A percentile compares a stretch with the other conserved stretches of the same genome.
phyloP scores from a whole-genome alignment of 306 rosid genomes.

The Potentilla sterilis region DNA sequence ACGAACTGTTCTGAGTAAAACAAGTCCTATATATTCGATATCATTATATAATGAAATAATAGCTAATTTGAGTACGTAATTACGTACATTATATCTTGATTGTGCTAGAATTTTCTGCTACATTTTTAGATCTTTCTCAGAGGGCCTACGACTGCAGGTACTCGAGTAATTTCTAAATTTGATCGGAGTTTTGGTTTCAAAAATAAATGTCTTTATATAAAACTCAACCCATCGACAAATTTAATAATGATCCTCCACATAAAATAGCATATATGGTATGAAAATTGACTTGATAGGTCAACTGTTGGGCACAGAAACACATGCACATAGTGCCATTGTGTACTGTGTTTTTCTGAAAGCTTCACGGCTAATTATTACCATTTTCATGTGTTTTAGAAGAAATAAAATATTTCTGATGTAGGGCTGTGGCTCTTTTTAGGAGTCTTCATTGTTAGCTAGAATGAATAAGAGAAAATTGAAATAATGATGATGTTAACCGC shows the following conservation, averaged over 20 bases:
- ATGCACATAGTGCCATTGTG: constrained; percentile 28
- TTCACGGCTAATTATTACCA: constrained; percentile 33
- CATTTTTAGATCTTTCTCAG: not conserved
- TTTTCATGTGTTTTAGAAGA: not conserved
- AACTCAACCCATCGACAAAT: constrained; percentile 8
- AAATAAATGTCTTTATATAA: not conserved
- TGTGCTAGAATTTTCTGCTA: not conserved
- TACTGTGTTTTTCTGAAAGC: constrained; percentile 29
- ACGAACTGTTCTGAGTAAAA: no score
- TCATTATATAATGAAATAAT: no score
- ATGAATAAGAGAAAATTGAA: constrained; percentile 14
- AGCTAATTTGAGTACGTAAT: no score
- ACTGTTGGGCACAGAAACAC: constrained; percentile 35
- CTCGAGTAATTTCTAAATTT: not conserved
- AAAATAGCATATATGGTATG: constrained; percentile 6
- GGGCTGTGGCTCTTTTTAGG: constrained; percentile 18
- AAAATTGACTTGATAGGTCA: constrained; percentile 29
- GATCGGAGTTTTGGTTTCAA: not conserved
- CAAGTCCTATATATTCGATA: no score
- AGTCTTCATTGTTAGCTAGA: constrained; percentile 23
- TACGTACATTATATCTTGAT: not conserved
- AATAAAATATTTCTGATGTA: not conserved
- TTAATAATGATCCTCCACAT: constrained; percentile 15
- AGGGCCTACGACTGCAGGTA: not conserved
- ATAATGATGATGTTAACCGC: constrained; percentile 24